Conservation (phyloP, 257 asterid genomes). For the Orobanche coerulescens region DNA sequence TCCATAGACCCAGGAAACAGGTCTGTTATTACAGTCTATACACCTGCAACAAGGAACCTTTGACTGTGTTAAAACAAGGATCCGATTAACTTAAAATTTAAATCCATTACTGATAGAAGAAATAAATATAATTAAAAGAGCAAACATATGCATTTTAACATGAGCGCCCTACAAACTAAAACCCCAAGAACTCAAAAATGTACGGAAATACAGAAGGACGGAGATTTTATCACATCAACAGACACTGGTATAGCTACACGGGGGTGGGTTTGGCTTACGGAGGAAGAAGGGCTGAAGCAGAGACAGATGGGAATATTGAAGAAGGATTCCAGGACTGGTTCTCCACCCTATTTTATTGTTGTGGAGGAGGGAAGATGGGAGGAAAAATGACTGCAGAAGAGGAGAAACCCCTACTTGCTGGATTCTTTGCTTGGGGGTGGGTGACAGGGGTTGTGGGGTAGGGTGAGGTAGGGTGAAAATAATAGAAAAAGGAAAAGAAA, state of each 20-base stretch:
- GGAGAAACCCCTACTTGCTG: constrained; percentile 28
- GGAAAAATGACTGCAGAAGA: constrained; percentile 28
- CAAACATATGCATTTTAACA: neutral
- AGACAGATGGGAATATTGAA: constrained; percentile 19
- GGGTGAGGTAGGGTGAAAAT: neutral
- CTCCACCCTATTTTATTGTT: constrained; percentile 35
- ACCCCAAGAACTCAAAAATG: neutral
- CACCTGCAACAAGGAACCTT: constrained; percentile 17
- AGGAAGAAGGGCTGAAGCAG: constrained; percentile 7
- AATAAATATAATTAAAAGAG: neutral
- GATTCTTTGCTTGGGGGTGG: constrained; percentile 22
- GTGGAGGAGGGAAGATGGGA: constrained; percentile 26
- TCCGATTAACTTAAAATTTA: neutral
- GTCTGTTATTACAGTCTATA: neutral
- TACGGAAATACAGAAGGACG: constrained; percentile 3
- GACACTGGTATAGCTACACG: neutral
- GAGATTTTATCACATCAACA: neutral
- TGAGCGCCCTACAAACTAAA: neutral
- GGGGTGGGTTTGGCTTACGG: constrained; percentile 14
- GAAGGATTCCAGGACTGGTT: constrained; percentile 29
- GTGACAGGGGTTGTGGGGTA: constrained; percentile 16
- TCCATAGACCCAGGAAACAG: constrained; percentile 37
- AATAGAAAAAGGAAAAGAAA: neutral
- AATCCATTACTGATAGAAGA: neutral
- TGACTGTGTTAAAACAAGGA: neutral